A percentile compares a stretch with the other conserved stretches of the same genome.
phyloP scores from a whole-genome alignment of 352 stramenopile species.

The Phytophthora kernoviae region DNA sequence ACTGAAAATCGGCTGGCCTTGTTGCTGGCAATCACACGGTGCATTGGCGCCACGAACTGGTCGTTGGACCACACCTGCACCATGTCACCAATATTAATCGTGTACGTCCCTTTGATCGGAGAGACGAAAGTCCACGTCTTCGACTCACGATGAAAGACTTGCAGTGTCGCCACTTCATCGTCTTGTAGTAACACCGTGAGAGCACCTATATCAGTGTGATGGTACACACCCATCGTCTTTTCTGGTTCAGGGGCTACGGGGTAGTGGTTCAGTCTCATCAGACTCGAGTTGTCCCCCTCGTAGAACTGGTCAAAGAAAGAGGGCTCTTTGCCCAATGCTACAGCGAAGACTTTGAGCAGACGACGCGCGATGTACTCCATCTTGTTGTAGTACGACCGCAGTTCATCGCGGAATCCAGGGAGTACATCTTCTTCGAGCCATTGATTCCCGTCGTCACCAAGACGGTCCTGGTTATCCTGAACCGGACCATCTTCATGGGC shows the following conservation, averaged over 20 bases:
- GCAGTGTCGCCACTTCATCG: constrained; percentile 51
- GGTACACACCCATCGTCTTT: constrained; percentile 54
- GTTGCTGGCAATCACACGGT: constrained; percentile 50
- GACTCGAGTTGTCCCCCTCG: constrained; percentile 69
- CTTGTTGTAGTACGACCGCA: constrained; percentile 45
- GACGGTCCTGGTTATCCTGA: constrained; percentile 58
- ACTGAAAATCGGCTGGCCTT: constrained; percentile 41
- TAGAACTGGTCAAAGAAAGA: constrained; percentile 68
- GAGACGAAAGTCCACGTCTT: constrained; percentile 55
- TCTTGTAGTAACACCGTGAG: constrained; percentile 59
- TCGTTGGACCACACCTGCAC: constrained; percentile 66
- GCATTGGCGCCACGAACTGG: constrained; percentile 52
- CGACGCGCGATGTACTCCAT: constrained; percentile 63
- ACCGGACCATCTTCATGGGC: constrained; percentile 44
- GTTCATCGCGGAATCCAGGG: constrained; percentile 55
- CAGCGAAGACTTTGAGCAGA: constrained; percentile 59
- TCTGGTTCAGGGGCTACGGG: constrained; percentile 52
- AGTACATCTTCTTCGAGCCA: constrained; percentile 54
- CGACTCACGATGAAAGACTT: constrained; percentile 44
- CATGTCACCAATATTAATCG: constrained; percentile 74
- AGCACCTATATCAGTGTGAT: constrained; percentile 55
- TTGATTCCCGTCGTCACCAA: constrained; percentile 89
- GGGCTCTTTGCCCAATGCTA: constrained; percentile 45
- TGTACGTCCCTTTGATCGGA: constrained; percentile 45
- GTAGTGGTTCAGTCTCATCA: constrained; percentile 93